Evolutionary conservation across 2,329 filamentous ascomycete genomes (phyloP).

Genomic region (Beauveria rudraprayagi): DNA sequence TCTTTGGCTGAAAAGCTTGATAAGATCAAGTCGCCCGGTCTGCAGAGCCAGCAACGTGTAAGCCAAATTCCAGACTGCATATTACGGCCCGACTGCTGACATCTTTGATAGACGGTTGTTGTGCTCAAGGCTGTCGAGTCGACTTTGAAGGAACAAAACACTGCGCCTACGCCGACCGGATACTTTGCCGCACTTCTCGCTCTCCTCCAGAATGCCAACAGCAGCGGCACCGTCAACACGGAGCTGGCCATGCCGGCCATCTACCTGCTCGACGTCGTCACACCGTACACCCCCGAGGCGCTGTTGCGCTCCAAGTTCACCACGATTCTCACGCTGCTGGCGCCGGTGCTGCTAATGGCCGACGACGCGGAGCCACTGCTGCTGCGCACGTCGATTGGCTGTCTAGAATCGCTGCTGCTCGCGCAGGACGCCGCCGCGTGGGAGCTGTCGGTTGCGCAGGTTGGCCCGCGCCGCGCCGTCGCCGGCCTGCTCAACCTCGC

Average conservation of each 20-base stretch:
- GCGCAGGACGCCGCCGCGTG: constrained; percentile 84
- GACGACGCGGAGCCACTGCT: constrained; percentile 82
- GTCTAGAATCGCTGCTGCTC: constrained; percentile 81
- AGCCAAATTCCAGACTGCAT: constrained; percentile 18
- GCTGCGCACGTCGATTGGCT: constrained; percentile 81
- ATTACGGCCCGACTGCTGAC: not conserved
- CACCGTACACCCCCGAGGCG: constrained; percentile 72
- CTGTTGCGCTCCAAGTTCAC: constrained; percentile 92
- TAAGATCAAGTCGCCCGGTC: constrained; percentile 93
- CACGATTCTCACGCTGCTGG: constrained; percentile 80
- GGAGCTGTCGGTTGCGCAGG: constrained; percentile 74
- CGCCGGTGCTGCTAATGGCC: constrained; percentile 69
- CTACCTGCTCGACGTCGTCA: constrained; percentile 90
- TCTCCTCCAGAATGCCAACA: constrained; percentile 70
- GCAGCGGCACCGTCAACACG: constrained; percentile 62
- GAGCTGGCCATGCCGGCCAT: constrained; percentile 80
- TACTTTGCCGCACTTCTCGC: constrained; percentile 95
- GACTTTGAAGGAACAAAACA: constrained; percentile 81
- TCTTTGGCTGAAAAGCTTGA: constrained; percentile 81
- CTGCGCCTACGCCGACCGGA: constrained; percentile 73
- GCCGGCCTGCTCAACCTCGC: constrained; percentile 79
- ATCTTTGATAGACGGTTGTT: constrained; percentile 41
- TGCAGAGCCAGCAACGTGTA: constrained; percentile 92
- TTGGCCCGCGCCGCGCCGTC: constrained; percentile 79
- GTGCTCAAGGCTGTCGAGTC: constrained; percentile 89